Conservation (phyloP, 176 grass and related monocot species). For the Alopecurus myosuroides region DNA sequence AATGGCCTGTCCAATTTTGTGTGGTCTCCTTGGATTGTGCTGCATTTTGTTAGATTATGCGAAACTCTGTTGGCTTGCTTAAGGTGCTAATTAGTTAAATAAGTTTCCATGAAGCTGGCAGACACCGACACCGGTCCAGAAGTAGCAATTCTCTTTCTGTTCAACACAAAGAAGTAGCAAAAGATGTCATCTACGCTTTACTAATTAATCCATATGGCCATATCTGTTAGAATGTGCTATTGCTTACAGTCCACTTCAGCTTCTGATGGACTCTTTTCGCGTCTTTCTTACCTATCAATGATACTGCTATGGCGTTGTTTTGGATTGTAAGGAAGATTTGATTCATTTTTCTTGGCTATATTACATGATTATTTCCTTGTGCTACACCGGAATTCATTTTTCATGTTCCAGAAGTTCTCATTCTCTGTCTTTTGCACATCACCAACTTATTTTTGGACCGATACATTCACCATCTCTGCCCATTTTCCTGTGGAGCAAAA, state of each 20-base stretch:
- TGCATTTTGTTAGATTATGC: conserved; percentile 12
- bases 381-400: not conserved
- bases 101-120: not conserved
- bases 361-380: not conserved
- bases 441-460: not conserved
- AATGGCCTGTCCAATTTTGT: not conserved
- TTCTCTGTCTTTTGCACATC: not conserved
- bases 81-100: not conserved
- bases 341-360: not conserved
- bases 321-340: not conserved
- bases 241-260: not conserved
- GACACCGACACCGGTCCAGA: not conserved
- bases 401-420: not conserved
- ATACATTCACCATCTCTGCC: not conserved
- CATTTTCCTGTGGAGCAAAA: not conserved
- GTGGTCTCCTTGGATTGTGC: not conserved
- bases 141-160: not conserved
- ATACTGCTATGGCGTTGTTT: not conserved
- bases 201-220: not conserved
- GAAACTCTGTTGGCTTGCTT: not conserved
- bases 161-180: conserved; percentile 17
- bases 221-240: not conserved
- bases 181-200: not conserved
- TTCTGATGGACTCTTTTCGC: not conserved
- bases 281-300: not conserved